Evolutionary conservation across 78 protist genomes (phyloP), one percentile per base, ranked within the genome.

Genomic region (Dictyostelium brefeldianum): DNA sequence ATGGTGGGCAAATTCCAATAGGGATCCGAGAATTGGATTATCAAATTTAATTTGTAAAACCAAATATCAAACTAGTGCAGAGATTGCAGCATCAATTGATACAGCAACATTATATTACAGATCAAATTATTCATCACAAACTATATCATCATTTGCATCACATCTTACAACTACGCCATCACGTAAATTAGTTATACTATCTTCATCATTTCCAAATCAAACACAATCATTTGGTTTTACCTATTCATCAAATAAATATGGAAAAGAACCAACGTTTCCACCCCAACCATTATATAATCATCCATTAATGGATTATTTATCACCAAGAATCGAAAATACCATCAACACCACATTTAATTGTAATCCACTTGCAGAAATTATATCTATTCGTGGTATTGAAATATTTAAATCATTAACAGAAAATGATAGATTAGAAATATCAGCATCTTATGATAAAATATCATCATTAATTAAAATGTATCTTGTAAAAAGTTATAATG

Each of bases 41-140:
- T 18, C 22, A 12, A 3, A 7, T 25, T 11, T 10, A 53, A 71
- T 83, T 11, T 5, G 15, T 31, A 46, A 47, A 47, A 62, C 31
- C 0, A 74, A 75, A 50, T 85, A 54, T 31, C 92, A 85, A 31
- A 77, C 78, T 41, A 54, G 83, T 57, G 69, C 84, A 14, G 54
- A 75, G n/a, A 20, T 85, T 15, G 92, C 92, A 47, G 46, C 84
- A 2, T 25, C 92, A 20, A 75, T 85, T 18, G 92, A 85, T 27
- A 62, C 84, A 0, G 56, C 80, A 22, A 85, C 92, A 46, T 29
- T 85, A 3, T 70, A 71, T 48, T 85, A 85, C 48, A 29, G 92
- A 57, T 74, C 92, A 22, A 85, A 85, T 62, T 85, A 43, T 62
- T 0, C 9, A 64, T 9, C n/a, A 1, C 50, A 36, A 12, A 27